phyloP scores from a whole-genome alignment of 495 filamentous ascomycete species.

The Cercophora sp. region DNA sequence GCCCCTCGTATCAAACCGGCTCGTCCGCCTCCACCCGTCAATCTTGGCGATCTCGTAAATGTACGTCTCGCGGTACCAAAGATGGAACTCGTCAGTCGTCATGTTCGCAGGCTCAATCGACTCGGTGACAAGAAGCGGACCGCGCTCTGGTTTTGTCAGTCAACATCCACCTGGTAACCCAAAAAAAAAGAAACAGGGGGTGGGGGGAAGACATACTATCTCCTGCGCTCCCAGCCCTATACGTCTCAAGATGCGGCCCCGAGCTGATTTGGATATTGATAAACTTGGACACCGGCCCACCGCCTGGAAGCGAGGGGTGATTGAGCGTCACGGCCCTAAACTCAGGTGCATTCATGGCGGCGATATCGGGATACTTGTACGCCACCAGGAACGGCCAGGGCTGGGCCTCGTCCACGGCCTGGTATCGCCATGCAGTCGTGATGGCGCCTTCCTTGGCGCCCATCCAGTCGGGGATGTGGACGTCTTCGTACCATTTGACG shows the following conservation, averaged over 20 bases:
- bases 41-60: slow-evolving; percentile 16
- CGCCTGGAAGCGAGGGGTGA: slow-evolving; percentile 20
- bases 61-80: slow-evolving; percentile 16
- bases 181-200: neutral
- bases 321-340: slow-evolving; percentile 14
- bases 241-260: slow-evolving; percentile 19
- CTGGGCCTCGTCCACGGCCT: slow-evolving; percentile 8
- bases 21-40: slow-evolving; percentile 15
- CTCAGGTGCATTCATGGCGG: slow-evolving; percentile 14
- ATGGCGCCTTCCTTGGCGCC: slow-evolving; percentile 20
- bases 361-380: slow-evolving; percentile 20
- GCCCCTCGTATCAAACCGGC: slow-evolving; percentile 13
- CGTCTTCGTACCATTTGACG: slow-evolving; percentile 22
- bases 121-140: slow-evolving; percentile 16
- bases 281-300: slow-evolving; percentile 18
- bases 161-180: neutral
- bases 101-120: slow-evolving; percentile 11
- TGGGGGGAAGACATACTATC: neutral
- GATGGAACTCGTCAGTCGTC: slow-evolving; percentile 7
- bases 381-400: slow-evolving; percentile 17
- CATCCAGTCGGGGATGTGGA: slow-evolving; percentile 28
- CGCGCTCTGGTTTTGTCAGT: slow-evolving; percentile 3
- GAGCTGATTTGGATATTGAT: slow-evolving; percentile 5
- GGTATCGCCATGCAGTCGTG: slow-evolving; percentile 19
- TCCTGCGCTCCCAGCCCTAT: slow-evolving; percentile 10